Base-by-base conservation (phyloP, 208 protist species). In the Trypanosoma scelopori region DNA sequence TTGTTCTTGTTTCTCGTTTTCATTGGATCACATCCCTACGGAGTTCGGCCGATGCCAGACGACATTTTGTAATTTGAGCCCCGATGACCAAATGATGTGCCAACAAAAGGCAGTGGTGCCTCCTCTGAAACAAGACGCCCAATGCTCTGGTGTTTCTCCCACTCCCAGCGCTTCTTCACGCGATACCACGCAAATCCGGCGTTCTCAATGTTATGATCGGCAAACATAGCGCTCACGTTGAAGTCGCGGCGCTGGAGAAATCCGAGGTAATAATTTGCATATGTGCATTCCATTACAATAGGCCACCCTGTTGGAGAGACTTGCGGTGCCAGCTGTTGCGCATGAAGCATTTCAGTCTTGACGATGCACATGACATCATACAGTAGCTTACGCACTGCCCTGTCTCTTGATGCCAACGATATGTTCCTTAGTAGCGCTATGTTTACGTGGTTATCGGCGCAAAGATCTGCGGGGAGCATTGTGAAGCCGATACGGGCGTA, bases 161-260 rank as follows among this genome's bases (percentile, higher is more conserved):
- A 95, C 60, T 95, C 83, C 85, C 81, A 91, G 18, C 71, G 64
- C 70, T 95, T 92, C 68, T 95, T 95, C 27, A 91, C 51, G 15
- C 84, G 76, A 62, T 88, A 95, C 86, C 86, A 95, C 55, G 63
- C 61, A 47, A 92, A 93, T 23, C 85, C 85, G 2, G 81, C 76
- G 68, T 91, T 93, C 62, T 95, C 84, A 73, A 93, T 88, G 61
- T 92, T 91, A 70, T 92, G 76, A 62, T 95, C 89, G 11, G 86
- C 86, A 57, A 93, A 93, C 86, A 92, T 87, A 22, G 86, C 86
- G 65, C 89, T 93, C 45, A 95, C 89, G 62, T 95, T 90, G 63
- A 89, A 93, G 56, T 92, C 78, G 30, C 80, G 78, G 0, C 85
- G 79, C 76, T 95, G 86, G 45, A 95, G 58, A 41, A 93, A 95